These are phyloP conservation scores for Pichia sp. DNA, from an alignment of 1,139 yeast genomes.

Conservation along the genomic window DNA sequence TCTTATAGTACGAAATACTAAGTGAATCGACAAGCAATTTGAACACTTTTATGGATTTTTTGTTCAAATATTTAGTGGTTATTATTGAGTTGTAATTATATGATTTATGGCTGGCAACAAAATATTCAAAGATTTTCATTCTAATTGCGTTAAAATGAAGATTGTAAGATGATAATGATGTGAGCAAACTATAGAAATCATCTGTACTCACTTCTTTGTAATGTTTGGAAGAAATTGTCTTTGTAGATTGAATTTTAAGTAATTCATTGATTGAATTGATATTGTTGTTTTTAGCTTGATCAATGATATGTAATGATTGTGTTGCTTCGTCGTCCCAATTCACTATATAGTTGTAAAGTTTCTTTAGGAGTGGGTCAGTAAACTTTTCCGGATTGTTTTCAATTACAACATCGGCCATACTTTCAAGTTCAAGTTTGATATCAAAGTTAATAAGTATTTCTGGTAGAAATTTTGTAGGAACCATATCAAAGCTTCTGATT, in stretches of 20 bases:
- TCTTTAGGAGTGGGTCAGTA: conserved; percentile 21
- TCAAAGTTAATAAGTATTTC: conserved; percentile 17
- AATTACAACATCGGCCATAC: conserved; percentile 13
- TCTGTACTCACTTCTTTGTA: conserved; percentile 8
- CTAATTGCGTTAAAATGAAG: conserved; percentile 45
- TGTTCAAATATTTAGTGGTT: conserved; percentile 28
- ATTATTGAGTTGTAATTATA: conserved; percentile 17
- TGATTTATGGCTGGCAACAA: conserved; percentile 27
- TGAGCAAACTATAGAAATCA: background rate
- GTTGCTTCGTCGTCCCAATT: conserved; percentile 37
- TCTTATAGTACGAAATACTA: conserved; percentile 21
- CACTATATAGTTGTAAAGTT: conserved; percentile 33
- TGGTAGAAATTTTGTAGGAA: conserved; percentile 13
- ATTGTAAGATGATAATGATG: conserved; percentile 11
- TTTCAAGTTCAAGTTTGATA: background rate
- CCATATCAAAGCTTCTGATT: conserved; percentile 16
- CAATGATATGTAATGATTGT: conserved; percentile 27
- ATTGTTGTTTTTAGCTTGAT: conserved; percentile 5
- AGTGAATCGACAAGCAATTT: conserved; percentile 30
- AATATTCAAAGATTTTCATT: conserved; percentile 33
- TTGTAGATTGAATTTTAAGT: conserved; percentile 21
- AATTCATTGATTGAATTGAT: conserved; percentile 19
- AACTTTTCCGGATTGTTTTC: background rate
- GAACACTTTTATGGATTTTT: conserved; percentile 25
- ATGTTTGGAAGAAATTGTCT: conserved; percentile 10